phyloP scores from a whole-genome alignment of 2,329 filamentous ascomycete species.

The Cryphonectria naterciae region DNA sequence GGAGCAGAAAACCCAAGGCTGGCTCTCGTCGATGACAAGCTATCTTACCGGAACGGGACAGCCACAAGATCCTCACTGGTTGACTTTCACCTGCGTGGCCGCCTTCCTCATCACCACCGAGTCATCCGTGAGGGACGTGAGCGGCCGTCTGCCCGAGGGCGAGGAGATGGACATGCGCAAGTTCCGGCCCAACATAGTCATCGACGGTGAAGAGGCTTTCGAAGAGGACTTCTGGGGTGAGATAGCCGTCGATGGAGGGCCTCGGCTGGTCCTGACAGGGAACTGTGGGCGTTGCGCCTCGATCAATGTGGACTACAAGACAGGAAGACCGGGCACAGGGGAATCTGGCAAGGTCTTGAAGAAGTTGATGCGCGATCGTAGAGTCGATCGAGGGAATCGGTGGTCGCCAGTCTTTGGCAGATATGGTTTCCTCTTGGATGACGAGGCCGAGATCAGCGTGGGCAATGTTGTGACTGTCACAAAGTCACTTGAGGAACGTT shows the following conservation, averaged over 20 bases:
- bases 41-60: conserved; percentile 36
- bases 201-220: conserved; percentile 63
- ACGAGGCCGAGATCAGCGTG: conserved; percentile 48
- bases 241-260: conserved; percentile 47
- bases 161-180: conserved; percentile 64
- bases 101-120: conserved; percentile 75
- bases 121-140: conserved; percentile 71
- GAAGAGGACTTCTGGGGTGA: conserved; percentile 77
- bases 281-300: conserved; percentile 73
- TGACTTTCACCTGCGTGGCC: conserved; percentile 76
- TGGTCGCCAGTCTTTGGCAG: conserved; percentile 74
- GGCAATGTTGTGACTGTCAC: conserved; percentile 61
- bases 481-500: conserved; percentile 38
- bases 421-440: conserved; percentile 63
- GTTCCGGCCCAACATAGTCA: conserved; percentile 74
- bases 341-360: conserved; percentile 67
- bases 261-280: conserved; percentile 62
- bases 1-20: conserved; percentile 34
- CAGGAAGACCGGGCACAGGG: conserved; percentile 60
- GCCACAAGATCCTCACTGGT: conserved; percentile 46
- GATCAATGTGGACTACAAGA: conserved; percentile 72
- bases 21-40: conserved; percentile 41
- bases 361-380: conserved; percentile 69
- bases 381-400: conserved; percentile 70
- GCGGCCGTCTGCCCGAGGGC: conserved; percentile 54